Base-by-base conservation (phyloP, 176 grass and related monocot species). In the Bolboschoenus planiculmis region DNA sequence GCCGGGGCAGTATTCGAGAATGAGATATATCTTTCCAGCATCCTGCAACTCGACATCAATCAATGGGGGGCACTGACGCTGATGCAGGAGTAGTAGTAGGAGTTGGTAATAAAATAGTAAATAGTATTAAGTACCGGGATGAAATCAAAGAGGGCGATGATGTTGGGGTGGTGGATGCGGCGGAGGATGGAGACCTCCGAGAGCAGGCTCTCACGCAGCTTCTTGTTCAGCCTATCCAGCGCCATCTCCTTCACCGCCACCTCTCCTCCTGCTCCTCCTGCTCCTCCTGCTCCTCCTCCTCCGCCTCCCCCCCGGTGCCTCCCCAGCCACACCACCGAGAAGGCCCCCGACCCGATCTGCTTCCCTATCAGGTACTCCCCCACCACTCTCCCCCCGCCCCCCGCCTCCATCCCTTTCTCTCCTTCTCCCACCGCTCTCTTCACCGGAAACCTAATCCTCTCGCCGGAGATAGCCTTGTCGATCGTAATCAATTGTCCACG, bases 221-320 rank as follows among this genome's bases (percentile, higher is more conserved):
- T 99, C 79, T 61, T 84, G 86, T 80, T 90, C 31, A 99, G 79
- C 24, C 90, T 85, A 6, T 95, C 92, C 84, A 99, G 86, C 58
- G 80, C 62, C 77, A 99, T 99, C 92, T 95, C 96, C 89, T 99
- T 99, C 42, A 99, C 84, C 23, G 96, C 96, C 76, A 99, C 96
- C 87, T 90, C 92, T 7, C 2, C 81, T 84, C 85, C 59, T 36
- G 4, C 46, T 54, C 59, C 16, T 1, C 76, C n/a, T n/a, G n/a
- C 47, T 50, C 11, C 1, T 11, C 13, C 3, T 3, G 3, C 13
- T 61, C 60, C 14, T 34, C 13, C 4, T 15, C 5, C 78, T 91
- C 2, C 81, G 83, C 85, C 59, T 36, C 6, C 46, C 53, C 59
- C 16, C 1, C 76, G 65, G 87, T 93, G 90, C 79, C 71, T 57